phyloP scores from a whole-genome alignment of 371 early-diverging fungal species.

The Apophysomyces elegans region DNA sequence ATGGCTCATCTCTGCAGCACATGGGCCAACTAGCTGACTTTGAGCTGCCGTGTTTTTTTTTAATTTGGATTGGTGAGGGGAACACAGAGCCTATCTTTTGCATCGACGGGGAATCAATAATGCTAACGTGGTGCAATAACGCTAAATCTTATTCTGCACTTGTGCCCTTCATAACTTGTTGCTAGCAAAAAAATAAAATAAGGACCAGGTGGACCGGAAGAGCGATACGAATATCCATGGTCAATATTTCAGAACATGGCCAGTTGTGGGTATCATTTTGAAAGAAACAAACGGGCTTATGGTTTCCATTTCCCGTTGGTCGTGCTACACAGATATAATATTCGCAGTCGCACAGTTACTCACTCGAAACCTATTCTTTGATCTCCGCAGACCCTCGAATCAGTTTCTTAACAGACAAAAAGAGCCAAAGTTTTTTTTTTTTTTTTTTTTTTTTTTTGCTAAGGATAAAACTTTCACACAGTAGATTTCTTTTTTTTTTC shows the following conservation, averaged over 20 bases:
- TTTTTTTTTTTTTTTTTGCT: no score
- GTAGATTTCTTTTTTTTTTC: not conserved
- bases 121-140: not conserved
- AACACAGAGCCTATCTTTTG: constrained; percentile 1
- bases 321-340: not conserved
- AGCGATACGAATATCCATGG: no score
- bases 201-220: no score
- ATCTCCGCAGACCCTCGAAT: not conserved
- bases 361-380: not conserved
- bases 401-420: not conserved
- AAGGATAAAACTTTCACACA: no score
- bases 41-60: not conserved
- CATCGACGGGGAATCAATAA: not conserved
- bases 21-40: constrained; percentile 8
- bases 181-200: no score
- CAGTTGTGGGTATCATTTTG: no score
- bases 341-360: constrained; percentile 11
- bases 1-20: not conserved
- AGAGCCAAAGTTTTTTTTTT: not conserved
- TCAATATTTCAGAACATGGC: no score
- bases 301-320: not conserved
- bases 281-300: no score
- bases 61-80: not conserved
- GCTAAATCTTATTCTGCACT: no score
- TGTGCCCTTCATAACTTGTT: no score